Conservation (phyloP, 1,139 yeast species). For the Suhomyces coccinellae region DNA sequence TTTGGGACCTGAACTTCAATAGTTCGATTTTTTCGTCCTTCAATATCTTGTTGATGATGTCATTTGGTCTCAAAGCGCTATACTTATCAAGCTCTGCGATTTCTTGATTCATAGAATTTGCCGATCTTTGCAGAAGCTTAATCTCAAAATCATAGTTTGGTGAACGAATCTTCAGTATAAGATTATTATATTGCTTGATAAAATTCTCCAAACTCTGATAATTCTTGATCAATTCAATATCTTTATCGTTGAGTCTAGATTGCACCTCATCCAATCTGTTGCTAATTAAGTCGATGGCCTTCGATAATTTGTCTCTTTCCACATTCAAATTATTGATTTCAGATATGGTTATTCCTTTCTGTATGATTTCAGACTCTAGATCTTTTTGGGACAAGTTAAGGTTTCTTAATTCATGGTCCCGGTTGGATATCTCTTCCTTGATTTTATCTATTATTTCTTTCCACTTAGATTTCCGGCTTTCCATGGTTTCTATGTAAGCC, state of each 20-base stretch:
- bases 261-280: conserved; percentile 39
- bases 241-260: conserved; percentile 45
- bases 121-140: conserved; percentile 15
- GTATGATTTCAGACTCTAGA: conserved; percentile 48
- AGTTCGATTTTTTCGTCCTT: conserved; percentile 42
- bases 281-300: conserved; percentile 53
- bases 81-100: conserved; percentile 3
- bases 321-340: conserved; percentile 63
- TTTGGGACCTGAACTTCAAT: conserved; percentile 47
- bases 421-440: conserved; percentile 50
- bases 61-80: conserved; percentile 27
- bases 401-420: conserved; percentile 44
- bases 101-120: conserved; percentile 17
- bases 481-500: conserved; percentile 69
- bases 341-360: conserved; percentile 58
- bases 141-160: conserved; percentile 30
- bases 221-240: conserved; percentile 47
- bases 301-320: conserved; percentile 60
- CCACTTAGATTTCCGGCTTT: conserved; percentile 67
- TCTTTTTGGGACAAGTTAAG: conserved; percentile 47
- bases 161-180: conserved; percentile 46
- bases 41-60: conserved; percentile 35
- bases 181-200: conserved; percentile 56
- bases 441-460: conserved; percentile 54
- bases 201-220: conserved; percentile 53